A percentile compares a stretch with the other conserved stretches of the same genome.
These are phyloP conservation scores for Solanum sitiens DNA, from an alignment of 257 asterid species.

Conservation along the genomic window DNA sequence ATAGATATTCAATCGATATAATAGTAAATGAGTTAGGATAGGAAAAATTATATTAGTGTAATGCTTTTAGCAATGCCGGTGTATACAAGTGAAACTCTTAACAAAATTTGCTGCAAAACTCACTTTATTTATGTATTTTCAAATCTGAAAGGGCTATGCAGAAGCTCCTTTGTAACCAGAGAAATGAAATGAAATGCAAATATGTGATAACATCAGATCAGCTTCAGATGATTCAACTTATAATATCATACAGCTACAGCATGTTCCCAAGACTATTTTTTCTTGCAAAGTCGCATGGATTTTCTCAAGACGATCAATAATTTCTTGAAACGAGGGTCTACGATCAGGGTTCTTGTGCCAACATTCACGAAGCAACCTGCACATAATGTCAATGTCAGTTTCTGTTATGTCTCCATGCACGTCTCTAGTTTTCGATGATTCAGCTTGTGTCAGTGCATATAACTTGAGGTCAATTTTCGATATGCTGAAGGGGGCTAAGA, in stretches of 20 bases:
- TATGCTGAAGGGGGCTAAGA: neutral
- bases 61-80: neutral
- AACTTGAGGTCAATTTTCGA: neutral
- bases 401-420: neutral
- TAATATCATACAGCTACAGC: constrained; percentile 27
- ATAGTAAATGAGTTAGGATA: neutral
- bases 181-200: neutral
- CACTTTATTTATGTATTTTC: neutral
- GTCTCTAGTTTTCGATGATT: neutral
- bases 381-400: neutral
- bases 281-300: constrained; percentile 26
- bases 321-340: constrained; percentile 45
- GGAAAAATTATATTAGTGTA: neutral
- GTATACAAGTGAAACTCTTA: neutral
- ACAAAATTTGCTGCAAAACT: neutral
- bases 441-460: neutral
- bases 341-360: constrained; percentile 54
- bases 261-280: constrained; percentile 12
- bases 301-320: constrained; percentile 33
- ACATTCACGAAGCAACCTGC: constrained; percentile 52
- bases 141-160: neutral
- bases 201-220: neutral
- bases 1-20: neutral
- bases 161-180: neutral
- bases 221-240: constrained; percentile 1